Conservation (phyloP, 2,329 filamentous ascomycete species). For the Zasmidium angulare region DNA sequence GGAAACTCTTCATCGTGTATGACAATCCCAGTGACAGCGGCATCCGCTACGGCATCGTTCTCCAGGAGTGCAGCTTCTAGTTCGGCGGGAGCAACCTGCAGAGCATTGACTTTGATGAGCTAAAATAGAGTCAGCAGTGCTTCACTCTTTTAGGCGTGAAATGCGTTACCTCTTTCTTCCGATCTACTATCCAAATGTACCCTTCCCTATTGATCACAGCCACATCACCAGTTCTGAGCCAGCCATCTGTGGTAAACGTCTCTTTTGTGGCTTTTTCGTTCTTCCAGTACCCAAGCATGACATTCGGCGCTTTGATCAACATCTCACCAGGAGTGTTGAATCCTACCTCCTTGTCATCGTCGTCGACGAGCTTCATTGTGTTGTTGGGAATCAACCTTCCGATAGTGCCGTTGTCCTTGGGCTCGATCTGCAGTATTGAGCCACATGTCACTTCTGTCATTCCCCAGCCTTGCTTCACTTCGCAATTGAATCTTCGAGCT, state of each 20-base stretch:
- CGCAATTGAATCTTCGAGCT: constrained; percentile 34
- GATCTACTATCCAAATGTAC: constrained; percentile 38
- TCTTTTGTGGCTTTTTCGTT: constrained; percentile 42
- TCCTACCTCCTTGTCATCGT: constrained; percentile 41
- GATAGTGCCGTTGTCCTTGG: constrained; percentile 37
- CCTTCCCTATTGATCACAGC: constrained; percentile 34
- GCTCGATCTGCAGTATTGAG: constrained; percentile 39
- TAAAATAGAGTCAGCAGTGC: constrained; percentile 18
- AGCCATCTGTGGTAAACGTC: constrained; percentile 39
- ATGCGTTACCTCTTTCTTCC: constrained; percentile 33
- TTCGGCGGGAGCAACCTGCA: constrained; percentile 35
- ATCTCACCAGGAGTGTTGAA: constrained; percentile 41
- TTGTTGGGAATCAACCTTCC: constrained; percentile 42
- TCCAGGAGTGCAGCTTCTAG: constrained; percentile 47
- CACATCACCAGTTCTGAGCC: constrained; percentile 39
- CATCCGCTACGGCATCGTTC: constrained; percentile 54
- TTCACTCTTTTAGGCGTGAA: neutral
- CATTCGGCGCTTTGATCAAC: constrained; percentile 41
- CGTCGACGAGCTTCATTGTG: constrained; percentile 41
- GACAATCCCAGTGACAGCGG: constrained; percentile 56
- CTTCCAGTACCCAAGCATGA: constrained; percentile 44
- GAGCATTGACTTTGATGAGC: constrained; percentile 44
- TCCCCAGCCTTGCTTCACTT: constrained; percentile 43
- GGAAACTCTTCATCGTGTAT: constrained; percentile 53
- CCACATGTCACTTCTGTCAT: constrained; percentile 44